phyloP scores from a whole-genome alignment of 108 stramenopile species.

The Skeletonema potamos region DNA sequence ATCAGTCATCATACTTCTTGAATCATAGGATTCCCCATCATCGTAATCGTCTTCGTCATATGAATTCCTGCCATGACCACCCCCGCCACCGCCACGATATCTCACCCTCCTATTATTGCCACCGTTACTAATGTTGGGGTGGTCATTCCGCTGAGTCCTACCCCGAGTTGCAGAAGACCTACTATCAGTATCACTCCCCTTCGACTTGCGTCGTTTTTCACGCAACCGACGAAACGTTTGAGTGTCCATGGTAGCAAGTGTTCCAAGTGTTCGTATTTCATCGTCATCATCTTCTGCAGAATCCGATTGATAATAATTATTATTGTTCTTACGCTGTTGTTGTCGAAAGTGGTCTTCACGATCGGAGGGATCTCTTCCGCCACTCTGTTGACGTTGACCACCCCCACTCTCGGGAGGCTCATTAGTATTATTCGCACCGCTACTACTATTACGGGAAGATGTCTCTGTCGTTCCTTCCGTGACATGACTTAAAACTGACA shows the following conservation, averaged over 20 bases:
- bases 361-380: neutral
- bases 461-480: neutral
- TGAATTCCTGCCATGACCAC: neutral
- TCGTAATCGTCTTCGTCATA: neutral
- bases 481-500: neutral
- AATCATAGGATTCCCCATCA: neutral
- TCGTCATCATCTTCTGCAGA: neutral
- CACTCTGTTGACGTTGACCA: neutral
- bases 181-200: neutral
- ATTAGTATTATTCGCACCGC: neutral
- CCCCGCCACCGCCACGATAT: neutral
- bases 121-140: neutral
- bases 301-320: neutral
- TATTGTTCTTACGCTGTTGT: neutral
- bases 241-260: neutral
- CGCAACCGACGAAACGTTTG: neutral
- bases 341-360: neutral
- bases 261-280: neutral
- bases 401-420: neutral
- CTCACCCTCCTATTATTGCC: neutral
- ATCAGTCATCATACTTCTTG: neutral
- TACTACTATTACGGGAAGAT: neutral
- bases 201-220: neutral
- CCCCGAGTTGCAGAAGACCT: neutral
- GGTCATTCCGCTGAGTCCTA: neutral